These are phyloP conservation scores for Beauveria varroae DNA, from an alignment of 2,329 filamentous ascomycete species.

Conservation along the genomic window DNA sequence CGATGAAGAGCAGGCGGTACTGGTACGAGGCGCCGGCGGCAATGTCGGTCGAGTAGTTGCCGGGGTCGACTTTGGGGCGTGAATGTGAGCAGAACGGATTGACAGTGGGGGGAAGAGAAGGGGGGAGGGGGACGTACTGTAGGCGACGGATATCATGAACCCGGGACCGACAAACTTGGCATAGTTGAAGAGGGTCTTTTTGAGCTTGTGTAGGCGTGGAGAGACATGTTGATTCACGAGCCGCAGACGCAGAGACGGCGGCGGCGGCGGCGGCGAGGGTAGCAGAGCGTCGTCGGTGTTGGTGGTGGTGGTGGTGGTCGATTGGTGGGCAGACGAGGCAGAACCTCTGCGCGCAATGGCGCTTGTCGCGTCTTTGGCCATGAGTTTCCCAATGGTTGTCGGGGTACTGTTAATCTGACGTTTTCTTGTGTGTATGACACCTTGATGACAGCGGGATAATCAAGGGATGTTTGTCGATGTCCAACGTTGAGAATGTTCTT, in stretches of 20 bases:
- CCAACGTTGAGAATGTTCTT: background rate
- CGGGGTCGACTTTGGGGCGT: slow-evolving; percentile 39
- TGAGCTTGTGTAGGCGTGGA: background rate
- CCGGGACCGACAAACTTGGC: slow-evolving; percentile 52
- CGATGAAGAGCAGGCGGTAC: slow-evolving; percentile 60
- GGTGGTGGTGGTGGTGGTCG: background rate
- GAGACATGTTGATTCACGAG: background rate
- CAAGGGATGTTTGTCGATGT: background rate
- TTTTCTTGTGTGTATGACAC: background rate
- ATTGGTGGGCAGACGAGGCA: background rate
- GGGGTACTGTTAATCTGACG: too few species aligned
- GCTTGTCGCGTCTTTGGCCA: background rate
- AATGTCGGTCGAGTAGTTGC: slow-evolving; percentile 65
- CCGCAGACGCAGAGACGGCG: background rate
- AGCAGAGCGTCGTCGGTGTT: background rate
- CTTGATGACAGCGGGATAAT: too few species aligned
- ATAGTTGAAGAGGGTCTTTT: slow-evolving; percentile 4
- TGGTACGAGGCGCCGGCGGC: slow-evolving; percentile 59
- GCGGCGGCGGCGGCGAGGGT: background rate
- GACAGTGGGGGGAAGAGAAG: background rate
- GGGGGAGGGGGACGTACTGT: slow-evolving; percentile 33
- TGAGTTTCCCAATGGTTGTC: background rate
- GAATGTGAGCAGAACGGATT: background rate
- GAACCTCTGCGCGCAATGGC: background rate
- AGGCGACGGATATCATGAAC: slow-evolving; percentile 55